phyloP scores from a whole-genome alignment of 2,329 filamentous ascomycete species.

The Pleomassaria siparia region DNA sequence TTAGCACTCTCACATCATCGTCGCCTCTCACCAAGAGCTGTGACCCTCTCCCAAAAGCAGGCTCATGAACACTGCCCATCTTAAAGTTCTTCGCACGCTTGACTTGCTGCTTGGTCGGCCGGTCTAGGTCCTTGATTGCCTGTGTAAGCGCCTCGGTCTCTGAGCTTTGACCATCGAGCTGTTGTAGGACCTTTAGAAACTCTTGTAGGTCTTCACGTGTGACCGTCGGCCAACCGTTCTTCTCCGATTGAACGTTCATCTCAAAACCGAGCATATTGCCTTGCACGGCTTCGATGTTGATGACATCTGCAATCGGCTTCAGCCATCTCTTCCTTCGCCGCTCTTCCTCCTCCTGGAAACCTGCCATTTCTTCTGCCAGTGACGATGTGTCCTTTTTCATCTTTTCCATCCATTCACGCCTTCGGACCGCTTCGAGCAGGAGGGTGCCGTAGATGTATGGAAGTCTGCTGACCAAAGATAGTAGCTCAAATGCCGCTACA shows the following conservation, averaged over 20 bases:
- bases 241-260: constrained; percentile 79
- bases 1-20: constrained; percentile 67
- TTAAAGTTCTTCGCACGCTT: constrained; percentile 93
- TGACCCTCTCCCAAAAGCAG: constrained; percentile 82
- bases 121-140: constrained; percentile 75
- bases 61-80: constrained; percentile 91
- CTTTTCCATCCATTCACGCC: constrained; percentile 88
- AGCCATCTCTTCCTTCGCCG: constrained; percentile 89
- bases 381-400: constrained; percentile 84
- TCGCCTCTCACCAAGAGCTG: constrained; percentile 78
- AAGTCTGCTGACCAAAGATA: constrained; percentile 78
- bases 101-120: constrained; percentile 81
- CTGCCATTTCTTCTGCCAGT: constrained; percentile 87
- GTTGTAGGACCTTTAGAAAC: constrained; percentile 68
- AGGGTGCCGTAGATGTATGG: constrained; percentile 90
- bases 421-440: constrained; percentile 78
- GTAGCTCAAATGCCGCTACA: constrained; percentile 75
- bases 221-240: constrained; percentile 77
- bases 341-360: constrained; percentile 89
- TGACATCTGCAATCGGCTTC: constrained; percentile 76
- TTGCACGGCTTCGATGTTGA: constrained; percentile 67
- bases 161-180: constrained; percentile 64
- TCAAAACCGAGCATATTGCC: constrained; percentile 75
- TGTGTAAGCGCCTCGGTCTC: constrained; percentile 73
- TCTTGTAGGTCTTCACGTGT: constrained; percentile 74